Conservation (phyloP, 2,329 filamentous ascomycete genomes). For the Sporothrix euskadiensis region DNA sequence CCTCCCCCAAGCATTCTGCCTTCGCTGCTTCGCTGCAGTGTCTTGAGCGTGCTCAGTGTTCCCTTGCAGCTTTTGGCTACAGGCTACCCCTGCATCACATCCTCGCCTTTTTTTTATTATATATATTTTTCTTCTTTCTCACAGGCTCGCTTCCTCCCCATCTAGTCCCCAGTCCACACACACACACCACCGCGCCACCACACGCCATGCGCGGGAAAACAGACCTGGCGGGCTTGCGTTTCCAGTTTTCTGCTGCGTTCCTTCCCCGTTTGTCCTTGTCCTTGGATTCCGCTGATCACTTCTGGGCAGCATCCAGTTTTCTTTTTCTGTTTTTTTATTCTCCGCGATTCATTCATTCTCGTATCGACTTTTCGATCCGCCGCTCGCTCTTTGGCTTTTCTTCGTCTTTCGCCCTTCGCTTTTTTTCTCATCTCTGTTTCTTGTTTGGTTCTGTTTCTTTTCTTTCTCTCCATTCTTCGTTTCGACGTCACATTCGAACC, state of each 20-base stretch:
- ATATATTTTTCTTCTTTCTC: too few relatives aligned
- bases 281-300: background rate
- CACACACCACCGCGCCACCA: background rate
- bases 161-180: background rate
- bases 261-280: slow-evolving; percentile 20
- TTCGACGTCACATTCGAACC: background rate
- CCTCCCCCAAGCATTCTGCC: slow-evolving; percentile 14
- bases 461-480: slow-evolving; percentile 3
- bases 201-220: slow-evolving; percentile 19
- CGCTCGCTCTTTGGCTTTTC: background rate
- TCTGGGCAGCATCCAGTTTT: slow-evolving; percentile 11
- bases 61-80: background rate
- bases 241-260: slow-evolving; percentile 12
- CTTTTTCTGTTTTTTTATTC: background rate
- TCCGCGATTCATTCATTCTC: slow-evolving; percentile 20
- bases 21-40: background rate
- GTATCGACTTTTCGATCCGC: slow-evolving; percentile 10
- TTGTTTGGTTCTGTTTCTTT: slow-evolving; percentile 15
- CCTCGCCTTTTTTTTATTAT: slow-evolving; percentile 10
- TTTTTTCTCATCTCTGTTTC: background rate
- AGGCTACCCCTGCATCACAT: slow-evolving; percentile 27
- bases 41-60: background rate
- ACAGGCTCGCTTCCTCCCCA: too few relatives aligned
- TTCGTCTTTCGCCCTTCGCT: slow-evolving; percentile 1
- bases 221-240: slow-evolving; percentile 8